Percentiles rank a stretch among this genome's conserved stretches.
These are phyloP conservation scores for Sugiyamaella paludigena DNA, from an alignment of 1,139 yeast genomes.

Conservation along the genomic window DNA sequence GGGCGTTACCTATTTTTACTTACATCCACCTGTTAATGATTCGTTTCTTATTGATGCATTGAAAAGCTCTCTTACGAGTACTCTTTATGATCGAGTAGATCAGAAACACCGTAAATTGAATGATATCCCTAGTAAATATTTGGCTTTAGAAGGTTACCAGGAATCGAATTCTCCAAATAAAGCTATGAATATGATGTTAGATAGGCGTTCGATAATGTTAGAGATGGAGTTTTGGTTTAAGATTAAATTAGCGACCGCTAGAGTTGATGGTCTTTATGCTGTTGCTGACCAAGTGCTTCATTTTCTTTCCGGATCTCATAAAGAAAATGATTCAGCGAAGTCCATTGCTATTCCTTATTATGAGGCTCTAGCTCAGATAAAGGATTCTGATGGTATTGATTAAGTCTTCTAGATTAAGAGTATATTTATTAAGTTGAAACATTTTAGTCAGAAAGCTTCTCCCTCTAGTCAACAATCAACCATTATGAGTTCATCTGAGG, in stretches of 20 bases:
- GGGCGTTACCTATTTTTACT: neutral
- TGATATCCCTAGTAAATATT: constrained; percentile 4
- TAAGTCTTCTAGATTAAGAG: too few species aligned
- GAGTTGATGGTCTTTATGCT: constrained; percentile 18
- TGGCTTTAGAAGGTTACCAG: neutral
- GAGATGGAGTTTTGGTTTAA: constrained; percentile 22
- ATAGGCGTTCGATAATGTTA: constrained; percentile 16
- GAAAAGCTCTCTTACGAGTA: neutral
- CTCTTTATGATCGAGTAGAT: constrained; percentile 8
- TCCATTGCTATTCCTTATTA: neutral
- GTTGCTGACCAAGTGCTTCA: constrained; percentile 4
- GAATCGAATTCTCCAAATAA: neutral
- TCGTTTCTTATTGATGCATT: constrained; percentile 1
- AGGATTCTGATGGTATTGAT: neutral
- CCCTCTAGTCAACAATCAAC: too few species aligned
- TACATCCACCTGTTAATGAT: neutral
- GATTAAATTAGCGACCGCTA: constrained; percentile 16
- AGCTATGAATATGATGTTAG: constrained; percentile 12
- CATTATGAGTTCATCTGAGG: too few species aligned
- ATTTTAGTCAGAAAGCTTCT: too few species aligned
- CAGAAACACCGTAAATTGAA: constrained; percentile 3
- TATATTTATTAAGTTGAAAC: too few species aligned
- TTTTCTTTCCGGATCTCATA: neutral
- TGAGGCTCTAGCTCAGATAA: neutral
- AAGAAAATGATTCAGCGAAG: neutral